Evolutionary conservation across 2,329 filamentous ascomycete genomes (phyloP).

Genomic region (Chalaropsis thielavioides): DNA sequence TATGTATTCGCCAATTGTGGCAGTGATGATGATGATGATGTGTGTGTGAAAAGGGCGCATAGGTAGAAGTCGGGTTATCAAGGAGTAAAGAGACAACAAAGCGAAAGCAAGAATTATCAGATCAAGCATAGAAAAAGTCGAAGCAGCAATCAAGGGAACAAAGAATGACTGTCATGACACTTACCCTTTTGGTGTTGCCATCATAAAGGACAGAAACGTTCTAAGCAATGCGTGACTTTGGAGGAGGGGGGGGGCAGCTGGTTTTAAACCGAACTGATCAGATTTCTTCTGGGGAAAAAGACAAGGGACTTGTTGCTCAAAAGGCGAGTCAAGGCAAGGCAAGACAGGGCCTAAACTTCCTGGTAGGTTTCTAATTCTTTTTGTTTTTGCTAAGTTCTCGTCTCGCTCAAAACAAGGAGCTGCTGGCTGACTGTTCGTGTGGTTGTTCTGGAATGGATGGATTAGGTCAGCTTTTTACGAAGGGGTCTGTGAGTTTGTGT

Average conservation of each 20-base stretch:
- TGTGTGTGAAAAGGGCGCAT: background rate
- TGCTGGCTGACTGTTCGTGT: background rate
- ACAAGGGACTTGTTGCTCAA: background rate
- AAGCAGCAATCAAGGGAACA: background rate
- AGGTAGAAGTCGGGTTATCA: background rate
- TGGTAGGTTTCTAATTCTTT: background rate
- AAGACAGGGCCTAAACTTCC: background rate
- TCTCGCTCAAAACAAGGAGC: background rate
- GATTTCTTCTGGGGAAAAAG: slow-evolving; percentile 1
- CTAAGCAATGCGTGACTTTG: slow-evolving; percentile 10
- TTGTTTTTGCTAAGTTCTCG: background rate
- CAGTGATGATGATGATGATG: background rate
- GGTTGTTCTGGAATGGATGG: background rate
- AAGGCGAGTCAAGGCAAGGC: background rate
- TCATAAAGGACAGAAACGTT: slow-evolving; percentile 12
- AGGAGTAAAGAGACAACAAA: background rate
- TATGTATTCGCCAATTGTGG: background rate
- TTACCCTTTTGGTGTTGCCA: slow-evolving; percentile 17
- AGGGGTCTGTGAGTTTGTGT: background rate
- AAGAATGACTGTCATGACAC: slow-evolving; percentile 6
- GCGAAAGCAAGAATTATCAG: background rate
- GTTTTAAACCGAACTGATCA: slow-evolving; percentile 12
- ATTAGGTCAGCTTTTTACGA: background rate
- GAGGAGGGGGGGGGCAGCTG: slow-evolving; percentile 12
- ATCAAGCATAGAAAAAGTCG: background rate